These are phyloP conservation scores for Beauveria sp. DNA, from an alignment of 2,329 filamentous ascomycete species.

Conservation along the genomic window DNA sequence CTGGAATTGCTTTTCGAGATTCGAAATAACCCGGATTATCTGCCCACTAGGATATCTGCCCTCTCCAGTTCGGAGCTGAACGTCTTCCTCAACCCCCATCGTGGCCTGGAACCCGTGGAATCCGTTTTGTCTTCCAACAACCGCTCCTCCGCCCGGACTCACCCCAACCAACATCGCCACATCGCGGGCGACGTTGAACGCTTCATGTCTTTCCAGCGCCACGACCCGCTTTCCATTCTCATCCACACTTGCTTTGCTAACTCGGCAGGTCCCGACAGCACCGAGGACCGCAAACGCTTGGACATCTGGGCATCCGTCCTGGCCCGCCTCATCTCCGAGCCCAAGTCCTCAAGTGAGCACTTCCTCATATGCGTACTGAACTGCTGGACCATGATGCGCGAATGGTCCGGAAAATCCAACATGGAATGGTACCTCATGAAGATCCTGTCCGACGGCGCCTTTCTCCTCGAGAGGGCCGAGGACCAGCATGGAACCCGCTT, in stretches of 20 bases:
- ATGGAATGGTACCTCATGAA: constrained; percentile 95
- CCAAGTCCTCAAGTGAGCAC: constrained; percentile 68
- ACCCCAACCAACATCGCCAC: constrained; percentile 37
- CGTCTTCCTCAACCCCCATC: constrained; percentile 69
- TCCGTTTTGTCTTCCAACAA: constrained; percentile 69
- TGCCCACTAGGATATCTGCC: constrained; percentile 73
- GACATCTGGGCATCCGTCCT: constrained; percentile 85
- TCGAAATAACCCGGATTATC: constrained; percentile 78
- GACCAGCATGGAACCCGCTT: constrained; percentile 66
- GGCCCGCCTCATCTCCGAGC: constrained; percentile 71
- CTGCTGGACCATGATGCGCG: constrained; percentile 76
- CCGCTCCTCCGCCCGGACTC: constrained; percentile 38
- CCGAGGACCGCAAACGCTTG: constrained; percentile 70
- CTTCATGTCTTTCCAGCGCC: constrained; percentile 79
- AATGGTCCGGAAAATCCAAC: constrained; percentile 83
- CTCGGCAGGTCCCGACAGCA: constrained; percentile 71
- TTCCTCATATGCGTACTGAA: constrained; percentile 80
- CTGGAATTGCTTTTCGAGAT: constrained; percentile 74
- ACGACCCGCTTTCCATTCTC: constrained; percentile 76
- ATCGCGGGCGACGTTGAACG: constrained; percentile 58
- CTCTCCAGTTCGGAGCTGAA: constrained; percentile 71
- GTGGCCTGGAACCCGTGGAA: constrained; percentile 72
- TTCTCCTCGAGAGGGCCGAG: constrained; percentile 78
- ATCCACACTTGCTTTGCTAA: constrained; percentile 87
- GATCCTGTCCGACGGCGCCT: constrained; percentile 85